Base-by-base conservation (phyloP, 2,329 filamentous ascomycete species). In the Cercospora beticola region DNA sequence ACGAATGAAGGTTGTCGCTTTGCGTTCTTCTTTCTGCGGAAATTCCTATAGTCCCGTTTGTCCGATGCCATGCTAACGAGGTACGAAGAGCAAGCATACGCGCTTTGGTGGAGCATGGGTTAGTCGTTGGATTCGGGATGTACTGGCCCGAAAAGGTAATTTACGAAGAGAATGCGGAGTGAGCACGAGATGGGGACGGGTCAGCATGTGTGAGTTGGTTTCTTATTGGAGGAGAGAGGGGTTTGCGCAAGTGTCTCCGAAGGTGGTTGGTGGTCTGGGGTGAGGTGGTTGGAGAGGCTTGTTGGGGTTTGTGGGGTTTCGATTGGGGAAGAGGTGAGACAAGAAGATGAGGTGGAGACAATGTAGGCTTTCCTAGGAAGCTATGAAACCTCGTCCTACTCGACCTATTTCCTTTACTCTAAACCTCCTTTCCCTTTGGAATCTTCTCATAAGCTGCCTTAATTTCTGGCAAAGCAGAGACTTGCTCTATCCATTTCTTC, bases 401-500 rank as follows among this genome's bases (percentile, higher is more conserved):
- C 9, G 7, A 26, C 16, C 33, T 12, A 36, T 9, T 43, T 30
- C 10, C 9, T n/a, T 16, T 26, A n/a, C 16, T 28, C 52, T 40
- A 72, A 54, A 68, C 67, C 66, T 72, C 71, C 71, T 73, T 49
- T 3, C 74, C 74, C 68, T 75, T 74, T 12, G 74, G 72, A 36
- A 78, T 72, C 70, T 78, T 82, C 68, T 76, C 73, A 72, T 83
- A 82, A 1, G 80, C 82, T 59, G 77, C 76, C 73, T 79, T 78
- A 4, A 83, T 79, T 65, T 81, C 81, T 56, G 80, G 73, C 16
- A 79, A 74, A 18, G 72, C 75, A 8, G 70, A 75, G 70, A 83
- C 77, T 6, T 75, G 73, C 43, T 75, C 68, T 56, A 82, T 69
- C 81, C 81, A 83, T 71, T 78, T 79, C 56, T 72, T 70, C n/a